These are phyloP conservation scores for Simmondsia chinensis DNA, from an alignment of 148 eudicot species.

Conservation along the genomic window DNA sequence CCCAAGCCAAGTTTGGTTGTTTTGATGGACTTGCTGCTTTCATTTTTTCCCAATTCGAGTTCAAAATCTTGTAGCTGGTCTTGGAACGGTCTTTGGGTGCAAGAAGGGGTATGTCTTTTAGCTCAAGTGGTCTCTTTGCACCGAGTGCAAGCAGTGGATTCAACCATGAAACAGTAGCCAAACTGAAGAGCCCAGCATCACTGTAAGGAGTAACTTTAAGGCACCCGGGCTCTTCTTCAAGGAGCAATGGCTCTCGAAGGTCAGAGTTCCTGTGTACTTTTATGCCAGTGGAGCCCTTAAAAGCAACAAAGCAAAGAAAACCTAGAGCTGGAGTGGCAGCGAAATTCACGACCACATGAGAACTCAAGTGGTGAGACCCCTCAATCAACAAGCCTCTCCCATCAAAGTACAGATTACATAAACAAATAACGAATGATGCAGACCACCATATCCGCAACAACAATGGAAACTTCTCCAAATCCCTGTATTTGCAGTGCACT, in stretches of 20 bases:
- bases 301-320: constrained; percentile 64
- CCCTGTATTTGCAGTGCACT: constrained; percentile 57
- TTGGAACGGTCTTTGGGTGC: constrained; percentile 82
- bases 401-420: constrained; percentile 57
- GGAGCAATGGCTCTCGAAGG: constrained; percentile 79
- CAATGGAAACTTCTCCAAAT: constrained; percentile 53
- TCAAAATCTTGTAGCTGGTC: constrained; percentile 59
- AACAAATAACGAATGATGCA: constrained; percentile 55
- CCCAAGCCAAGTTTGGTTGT: constrained; percentile 73
- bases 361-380: constrained; percentile 46
- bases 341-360: constrained; percentile 67
- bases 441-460: constrained; percentile 86
- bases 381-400: constrained; percentile 38
- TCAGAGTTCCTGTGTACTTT: constrained; percentile 48
- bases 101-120: constrained; percentile 86
- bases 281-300: constrained; percentile 71
- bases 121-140: constrained; percentile 85
- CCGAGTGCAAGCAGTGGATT: constrained; percentile 80
- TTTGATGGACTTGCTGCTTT: constrained; percentile 45
- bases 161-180: constrained; percentile 90
- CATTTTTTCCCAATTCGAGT: constrained; percentile 71
- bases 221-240: constrained; percentile 79
- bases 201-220: constrained; percentile 79
- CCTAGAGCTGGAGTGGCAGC: constrained; percentile 58
- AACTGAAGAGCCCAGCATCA: constrained; percentile 76